Evolutionary conservation across 2,329 filamentous ascomycete genomes (phyloP), one percentile per base, ranked within the genome.

Genomic region (Penicillium sp.): DNA sequence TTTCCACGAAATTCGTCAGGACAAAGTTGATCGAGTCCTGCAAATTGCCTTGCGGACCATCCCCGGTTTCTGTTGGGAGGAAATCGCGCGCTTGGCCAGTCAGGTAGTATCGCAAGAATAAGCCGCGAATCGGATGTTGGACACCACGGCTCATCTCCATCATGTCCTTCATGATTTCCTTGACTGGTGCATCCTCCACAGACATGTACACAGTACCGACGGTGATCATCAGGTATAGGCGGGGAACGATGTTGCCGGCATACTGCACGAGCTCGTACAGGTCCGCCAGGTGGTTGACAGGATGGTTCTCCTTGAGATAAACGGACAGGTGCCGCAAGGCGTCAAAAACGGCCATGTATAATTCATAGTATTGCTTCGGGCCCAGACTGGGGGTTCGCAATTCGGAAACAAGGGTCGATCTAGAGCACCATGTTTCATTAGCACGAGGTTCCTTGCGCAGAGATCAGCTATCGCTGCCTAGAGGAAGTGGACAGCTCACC

Each of bases 161-260:
- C 93, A 98, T 98, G 68, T 98, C 93, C 71, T 98, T 98, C 93
- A 98, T 98, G 48, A 98, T 88, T 74, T 98, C 93, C 72, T 98
- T 98, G 54, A 98, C 93, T 1, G 93, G 93, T 43, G 94, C 93
- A 76, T 97, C 93, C 59, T 93, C 86, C 61, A 98, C 94, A 17
- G 87, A 84, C 93, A 98, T 98, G 74, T 98, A 98, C 33, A 95
- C 94, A 2, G 93, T 98, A 43, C 93, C 93, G 26, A 98, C 94
- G 0, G 94, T 98, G 60, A 98, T 93, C 94, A 98, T 98, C 45
- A 98, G 83, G 66, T 98, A 98, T 48, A 98, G 75, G 51, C 93
- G 83, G 16, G 93, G 93, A 43, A 98, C 84, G 54, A 98, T 97
- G 65, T 98, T 98, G 50, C 94, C 93, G 39, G 90, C 90, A 81